These are phyloP conservation scores for Suhomyces sp. DNA, from an alignment of 805 yeast species.

Conservation along the genomic window DNA sequence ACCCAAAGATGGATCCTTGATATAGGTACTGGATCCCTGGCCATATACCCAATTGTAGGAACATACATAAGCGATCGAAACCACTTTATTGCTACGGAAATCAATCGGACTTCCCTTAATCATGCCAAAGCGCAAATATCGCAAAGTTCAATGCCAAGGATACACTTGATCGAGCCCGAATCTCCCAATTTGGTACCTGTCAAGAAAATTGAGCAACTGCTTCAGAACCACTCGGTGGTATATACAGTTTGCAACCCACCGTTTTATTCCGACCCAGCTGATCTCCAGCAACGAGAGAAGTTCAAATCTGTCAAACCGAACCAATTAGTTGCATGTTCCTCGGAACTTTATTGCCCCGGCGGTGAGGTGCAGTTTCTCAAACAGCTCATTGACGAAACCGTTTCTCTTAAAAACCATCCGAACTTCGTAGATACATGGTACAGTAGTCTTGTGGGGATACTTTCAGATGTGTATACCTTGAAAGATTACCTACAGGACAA, in stretches of 20 bases:
- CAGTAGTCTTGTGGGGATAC: slow-evolving; percentile 18
- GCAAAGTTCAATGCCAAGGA: background rate
- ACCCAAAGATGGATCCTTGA: slow-evolving; percentile 10
- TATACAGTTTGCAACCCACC: slow-evolving; percentile 22
- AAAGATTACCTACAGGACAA: background rate
- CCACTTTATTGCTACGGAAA: slow-evolving; percentile 15
- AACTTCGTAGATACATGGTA: slow-evolving; percentile 14
- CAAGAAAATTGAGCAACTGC: background rate
- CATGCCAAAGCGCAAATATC: slow-evolving; percentile 6
- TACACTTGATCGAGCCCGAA: background rate
- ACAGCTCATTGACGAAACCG: slow-evolving; percentile 11
- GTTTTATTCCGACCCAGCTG: slow-evolving; percentile 12
- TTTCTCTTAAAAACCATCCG: background rate
- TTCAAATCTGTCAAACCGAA: slow-evolving; percentile 7
- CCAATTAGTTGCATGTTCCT: slow-evolving; percentile 6
- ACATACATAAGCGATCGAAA: background rate
- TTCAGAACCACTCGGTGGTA: slow-evolving; percentile 1
- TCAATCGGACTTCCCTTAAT: slow-evolving; percentile 10
- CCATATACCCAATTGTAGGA: slow-evolving; percentile 16
- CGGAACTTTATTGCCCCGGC: slow-evolving; percentile 14
- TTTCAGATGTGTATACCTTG: slow-evolving; percentile 8
- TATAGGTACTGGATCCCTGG: slow-evolving; percentile 21
- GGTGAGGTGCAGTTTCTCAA: slow-evolving; percentile 17
- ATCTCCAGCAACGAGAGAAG: slow-evolving; percentile 5
- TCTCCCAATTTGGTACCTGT: slow-evolving; percentile 1